Conservation (phyloP, 495 filamentous ascomycete species). For the Echria macrotheca region DNA sequence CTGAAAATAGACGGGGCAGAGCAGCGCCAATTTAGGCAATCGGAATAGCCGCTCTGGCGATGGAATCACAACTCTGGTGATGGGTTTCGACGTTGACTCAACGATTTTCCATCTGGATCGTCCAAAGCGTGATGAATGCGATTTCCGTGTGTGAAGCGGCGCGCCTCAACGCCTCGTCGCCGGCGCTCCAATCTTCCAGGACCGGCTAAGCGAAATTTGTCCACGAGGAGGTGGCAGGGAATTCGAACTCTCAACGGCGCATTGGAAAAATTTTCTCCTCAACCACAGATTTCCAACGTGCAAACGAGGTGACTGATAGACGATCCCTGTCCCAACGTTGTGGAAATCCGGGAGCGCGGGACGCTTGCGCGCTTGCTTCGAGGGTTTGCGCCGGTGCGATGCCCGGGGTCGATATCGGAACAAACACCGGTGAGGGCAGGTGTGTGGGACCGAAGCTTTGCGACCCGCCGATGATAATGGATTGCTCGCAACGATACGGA, state of each 20-base stretch:
- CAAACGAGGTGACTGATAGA: conserved; percentile 15
- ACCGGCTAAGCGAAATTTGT: conserved; percentile 30
- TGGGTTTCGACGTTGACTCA: not conserved
- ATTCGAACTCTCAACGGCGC: conserved; percentile 25
- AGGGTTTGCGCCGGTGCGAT: no score
- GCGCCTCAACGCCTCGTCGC: conserved; percentile 17
- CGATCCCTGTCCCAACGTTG: no score
- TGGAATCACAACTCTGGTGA: no score
- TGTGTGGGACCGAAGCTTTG: no score
- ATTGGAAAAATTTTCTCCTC: conserved; percentile 28
- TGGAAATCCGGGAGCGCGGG: conserved; percentile 15
- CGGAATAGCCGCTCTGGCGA: conserved; percentile 2
- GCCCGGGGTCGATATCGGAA: no score
- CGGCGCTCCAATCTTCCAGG: conserved; percentile 15
- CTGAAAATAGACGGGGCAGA: conserved; percentile 10
- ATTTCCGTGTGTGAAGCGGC: conserved; percentile 21
- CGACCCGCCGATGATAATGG: no score
- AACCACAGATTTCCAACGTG: conserved; percentile 9
- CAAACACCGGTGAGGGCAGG: no score
- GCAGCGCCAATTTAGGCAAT: conserved; percentile 6
- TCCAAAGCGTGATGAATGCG: conserved; percentile 15
- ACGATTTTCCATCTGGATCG: conserved; percentile 8
- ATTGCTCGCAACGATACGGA: no score
- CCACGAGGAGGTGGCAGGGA: conserved; percentile 16
- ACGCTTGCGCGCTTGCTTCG: no score